Percentiles rank a stretch among this genome's conserved stretches.
phyloP scores from a whole-genome alignment of 179 eudicot species.

The Carnegiea gigantea region DNA sequence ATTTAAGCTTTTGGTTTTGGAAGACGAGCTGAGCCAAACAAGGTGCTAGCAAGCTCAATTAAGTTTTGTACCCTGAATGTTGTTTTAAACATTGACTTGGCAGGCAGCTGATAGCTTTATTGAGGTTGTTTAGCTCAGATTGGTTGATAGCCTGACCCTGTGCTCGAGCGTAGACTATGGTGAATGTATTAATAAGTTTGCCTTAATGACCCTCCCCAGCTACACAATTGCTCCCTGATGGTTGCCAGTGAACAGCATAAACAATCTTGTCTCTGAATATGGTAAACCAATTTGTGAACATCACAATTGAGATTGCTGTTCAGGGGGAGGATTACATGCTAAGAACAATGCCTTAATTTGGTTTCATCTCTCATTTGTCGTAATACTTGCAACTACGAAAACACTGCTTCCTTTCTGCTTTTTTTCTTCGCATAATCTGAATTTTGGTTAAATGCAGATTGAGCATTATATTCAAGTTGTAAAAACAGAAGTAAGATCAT shows the following conservation, averaged over 20 bases:
- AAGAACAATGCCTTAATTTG: background rate
- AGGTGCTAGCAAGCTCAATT: background rate
- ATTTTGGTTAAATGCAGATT: conserved; percentile 50
- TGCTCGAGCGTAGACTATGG: background rate
- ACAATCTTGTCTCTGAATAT: background rate
- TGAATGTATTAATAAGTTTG: conserved; percentile 7
- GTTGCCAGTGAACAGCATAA: background rate
- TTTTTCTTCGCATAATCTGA: conserved; percentile 4
- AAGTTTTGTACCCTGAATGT: conserved; percentile 2
- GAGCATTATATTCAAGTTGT: conserved; percentile 97
- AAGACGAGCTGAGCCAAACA: background rate
- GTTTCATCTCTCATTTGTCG: background rate
- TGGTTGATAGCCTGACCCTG: conserved; percentile 8
- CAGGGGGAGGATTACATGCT: conserved; percentile 4
- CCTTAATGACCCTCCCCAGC: background rate
- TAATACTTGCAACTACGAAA: background rate
- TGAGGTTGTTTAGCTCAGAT: background rate
- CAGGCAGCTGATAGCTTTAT: background rate
- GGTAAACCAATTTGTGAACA: background rate
- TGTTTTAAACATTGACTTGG: background rate
- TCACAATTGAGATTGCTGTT: background rate
- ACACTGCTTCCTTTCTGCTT: background rate
- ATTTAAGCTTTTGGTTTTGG: background rate
- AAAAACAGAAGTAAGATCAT: conserved; percentile 74
- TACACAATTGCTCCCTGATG: background rate